Base-by-base conservation (phyloP, 441 rosid species). In the Populus trichocarpa region DNA sequence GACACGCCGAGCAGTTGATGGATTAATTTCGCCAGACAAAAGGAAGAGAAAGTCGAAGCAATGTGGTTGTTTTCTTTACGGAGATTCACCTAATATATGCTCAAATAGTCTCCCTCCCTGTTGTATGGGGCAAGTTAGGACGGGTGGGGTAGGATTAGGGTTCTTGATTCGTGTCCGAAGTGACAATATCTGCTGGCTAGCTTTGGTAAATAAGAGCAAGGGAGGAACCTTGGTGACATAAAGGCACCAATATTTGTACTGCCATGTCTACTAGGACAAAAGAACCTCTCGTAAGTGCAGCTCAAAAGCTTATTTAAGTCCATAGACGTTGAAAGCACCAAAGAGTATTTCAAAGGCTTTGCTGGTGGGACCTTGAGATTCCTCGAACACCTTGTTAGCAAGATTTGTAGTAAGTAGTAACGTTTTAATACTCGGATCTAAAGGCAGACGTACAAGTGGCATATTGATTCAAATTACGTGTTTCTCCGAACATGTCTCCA, bases 251-350 rank as follows among this genome's bases (percentile, higher is more conserved):
- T 25, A 67, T 6, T 8, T 30, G 72, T 26, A 40, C 10, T 40
- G 73, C 69, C 38, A 20, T 53, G 73, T 63, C 69, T 67, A 20
- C 40, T 32, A 25, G 69, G 78, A 79, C 78, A 79, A 75, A 64
- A 70, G 64, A 46, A 69, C 18, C 32, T 30, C 35, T 63, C 30
- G 1, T 35, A 2, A 59, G 40, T 40, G 73, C 38, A 30, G 6
- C 70, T 28, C 71, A 74, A 74, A 74, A 73, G 75, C 42, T 63
- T 8, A 59, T 70, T 46, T 70, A 30, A 59, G 75, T 64, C 63
- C 25, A 57, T 73, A 59, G 65, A 53, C 32, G 33, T 59, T 42
- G 73, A 68, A 73, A 65, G 46, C 59, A 50, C 65, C 57, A 36
- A 4, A 26, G 42, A 69, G 71, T 79, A 40, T 67, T 69, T 67